phyloP scores from a whole-genome alignment of 345 rosid genomes.

The Limnanthes douglasii region DNA sequence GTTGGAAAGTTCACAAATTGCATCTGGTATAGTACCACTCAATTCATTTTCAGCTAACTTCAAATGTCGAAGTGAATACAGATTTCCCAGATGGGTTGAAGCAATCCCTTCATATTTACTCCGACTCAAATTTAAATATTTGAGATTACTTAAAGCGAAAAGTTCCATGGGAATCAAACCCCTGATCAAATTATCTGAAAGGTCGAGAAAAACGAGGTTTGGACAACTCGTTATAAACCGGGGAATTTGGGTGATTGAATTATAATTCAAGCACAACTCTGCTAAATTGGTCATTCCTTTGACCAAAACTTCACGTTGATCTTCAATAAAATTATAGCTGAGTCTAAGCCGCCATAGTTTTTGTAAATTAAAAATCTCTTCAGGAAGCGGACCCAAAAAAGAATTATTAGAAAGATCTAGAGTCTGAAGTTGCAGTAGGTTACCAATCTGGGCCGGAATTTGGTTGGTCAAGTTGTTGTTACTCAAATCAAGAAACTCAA shows the following conservation, averaged over 20 bases:
- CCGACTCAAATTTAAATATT: constrained; percentile 16
- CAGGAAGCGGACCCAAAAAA: neutral
- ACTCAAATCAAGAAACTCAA: constrained; percentile 10
- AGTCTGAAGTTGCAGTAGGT: constrained; percentile 9
- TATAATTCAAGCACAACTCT: constrained; percentile 7
- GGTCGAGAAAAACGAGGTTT: constrained; percentile 7
- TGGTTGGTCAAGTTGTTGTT: constrained; percentile 13
- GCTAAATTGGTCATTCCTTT: constrained; percentile 13
- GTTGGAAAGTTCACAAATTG: constrained; percentile 16
- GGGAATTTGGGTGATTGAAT: constrained; percentile 7
- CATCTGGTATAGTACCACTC: constrained; percentile 16
- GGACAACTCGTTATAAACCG: constrained; percentile 7
- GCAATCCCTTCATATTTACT: constrained; percentile 21
- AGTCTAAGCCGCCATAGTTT: constrained; percentile 7
- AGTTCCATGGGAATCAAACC: constrained; percentile 8
- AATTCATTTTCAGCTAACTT: constrained; percentile 16
- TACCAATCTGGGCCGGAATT: constrained; percentile 8
- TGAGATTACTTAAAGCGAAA: constrained; percentile 7
- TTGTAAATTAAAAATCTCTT: constrained; percentile 10
- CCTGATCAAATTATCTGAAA: constrained; percentile 12
- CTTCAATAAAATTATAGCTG: constrained; percentile 7
- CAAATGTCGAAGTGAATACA: constrained; percentile 16
- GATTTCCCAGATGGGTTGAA: constrained; percentile 18
- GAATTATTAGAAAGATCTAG: neutral
- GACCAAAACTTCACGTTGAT: constrained; percentile 8